A percentile compares a stretch with the other conserved stretches of the same genome.
Conservation (phyloP, 1,284 basidiomycete species). For the Pseudozyma thailandica region DNA sequence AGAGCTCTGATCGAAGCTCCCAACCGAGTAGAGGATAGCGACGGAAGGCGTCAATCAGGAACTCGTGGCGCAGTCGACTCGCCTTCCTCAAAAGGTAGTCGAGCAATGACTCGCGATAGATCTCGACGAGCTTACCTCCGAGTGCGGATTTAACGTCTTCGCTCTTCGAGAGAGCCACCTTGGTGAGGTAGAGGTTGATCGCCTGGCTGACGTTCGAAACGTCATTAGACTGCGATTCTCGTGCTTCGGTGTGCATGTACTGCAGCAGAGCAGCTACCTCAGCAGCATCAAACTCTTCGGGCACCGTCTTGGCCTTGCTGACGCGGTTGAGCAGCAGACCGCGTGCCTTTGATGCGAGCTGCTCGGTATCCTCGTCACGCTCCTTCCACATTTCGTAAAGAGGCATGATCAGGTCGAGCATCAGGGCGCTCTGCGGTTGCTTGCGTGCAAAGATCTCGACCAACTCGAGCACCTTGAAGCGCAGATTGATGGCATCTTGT, state of each 20-base stretch:
- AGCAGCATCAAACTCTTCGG: conserved; percentile 71
- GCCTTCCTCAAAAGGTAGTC: conserved; percentile 86
- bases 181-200: conserved; percentile 78
- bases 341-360: conserved; percentile 84
- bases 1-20: conserved; percentile 75
- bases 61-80: conserved; percentile 78
- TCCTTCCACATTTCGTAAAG: conserved; percentile 76
- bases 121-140: conserved; percentile 69
- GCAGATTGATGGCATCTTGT: conserved; percentile 77
- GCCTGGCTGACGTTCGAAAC: conserved; percentile 76
- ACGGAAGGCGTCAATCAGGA: conserved; percentile 82
- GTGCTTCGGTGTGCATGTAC: conserved; percentile 80
- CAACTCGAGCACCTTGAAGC: conserved; percentile 91
- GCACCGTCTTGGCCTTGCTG: conserved; percentile 79
- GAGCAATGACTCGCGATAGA: conserved; percentile 77
- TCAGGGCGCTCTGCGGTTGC: conserved; percentile 75
- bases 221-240: conserved; percentile 74
- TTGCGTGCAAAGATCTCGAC: conserved; percentile 84
- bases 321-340: conserved; percentile 81
- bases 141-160: conserved; percentile 25
- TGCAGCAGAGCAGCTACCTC: conserved; percentile 72
- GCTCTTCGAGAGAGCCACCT: conserved; percentile 36
- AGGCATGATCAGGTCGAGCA: conserved; percentile 78
- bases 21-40: conserved; percentile 78
- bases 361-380: conserved; percentile 69